A percentile compares a stretch with the other conserved stretches of the same genome.
phyloP scores from a whole-genome alignment of 805 yeast genomes.

The Komagataella kurtzmanii region DNA sequence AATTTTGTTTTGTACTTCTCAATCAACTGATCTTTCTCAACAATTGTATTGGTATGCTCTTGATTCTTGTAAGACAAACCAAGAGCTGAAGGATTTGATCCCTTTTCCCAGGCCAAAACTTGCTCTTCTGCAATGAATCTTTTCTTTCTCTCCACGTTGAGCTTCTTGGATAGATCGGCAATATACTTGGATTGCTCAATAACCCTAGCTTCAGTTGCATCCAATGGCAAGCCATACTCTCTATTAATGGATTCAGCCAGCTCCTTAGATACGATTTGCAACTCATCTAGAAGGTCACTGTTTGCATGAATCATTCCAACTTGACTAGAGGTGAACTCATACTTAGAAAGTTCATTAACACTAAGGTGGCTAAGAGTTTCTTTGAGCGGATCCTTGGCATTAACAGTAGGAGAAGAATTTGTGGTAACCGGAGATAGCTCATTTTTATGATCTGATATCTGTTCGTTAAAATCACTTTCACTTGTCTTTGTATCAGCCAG shows the following conservation, averaged over 20 bases:
- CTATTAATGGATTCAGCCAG: constrained; percentile 60
- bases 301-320: constrained; percentile 49
- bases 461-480: not conserved
- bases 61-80: constrained; percentile 45
- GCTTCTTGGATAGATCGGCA: constrained; percentile 37
- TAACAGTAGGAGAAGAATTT: constrained; percentile 1
- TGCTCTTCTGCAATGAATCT: constrained; percentile 65
- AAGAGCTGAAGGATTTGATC: constrained; percentile 36
- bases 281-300: constrained; percentile 42
- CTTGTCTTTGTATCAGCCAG: not conserved
- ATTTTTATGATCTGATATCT: not conserved
- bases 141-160: constrained; percentile 51
- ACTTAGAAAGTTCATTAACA: not conserved
- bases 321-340: constrained; percentile 42
- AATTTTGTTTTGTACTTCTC: constrained; percentile 33
- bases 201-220: constrained; percentile 9
- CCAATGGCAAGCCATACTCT: constrained; percentile 46
- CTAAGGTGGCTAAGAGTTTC: not conserved
- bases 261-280: constrained; percentile 58
- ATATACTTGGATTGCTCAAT: constrained; percentile 28
- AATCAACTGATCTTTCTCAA: constrained; percentile 32
- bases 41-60: constrained; percentile 31
- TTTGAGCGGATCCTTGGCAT: not conserved
- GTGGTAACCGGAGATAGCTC: not conserved
- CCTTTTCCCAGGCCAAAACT: constrained; percentile 39